A percentile compares a stretch with the other conserved stretches of the same genome.
These are phyloP conservation scores for Lepraria neglecta DNA, from an alignment of 495 filamentous ascomycete genomes.

Conservation along the genomic window DNA sequence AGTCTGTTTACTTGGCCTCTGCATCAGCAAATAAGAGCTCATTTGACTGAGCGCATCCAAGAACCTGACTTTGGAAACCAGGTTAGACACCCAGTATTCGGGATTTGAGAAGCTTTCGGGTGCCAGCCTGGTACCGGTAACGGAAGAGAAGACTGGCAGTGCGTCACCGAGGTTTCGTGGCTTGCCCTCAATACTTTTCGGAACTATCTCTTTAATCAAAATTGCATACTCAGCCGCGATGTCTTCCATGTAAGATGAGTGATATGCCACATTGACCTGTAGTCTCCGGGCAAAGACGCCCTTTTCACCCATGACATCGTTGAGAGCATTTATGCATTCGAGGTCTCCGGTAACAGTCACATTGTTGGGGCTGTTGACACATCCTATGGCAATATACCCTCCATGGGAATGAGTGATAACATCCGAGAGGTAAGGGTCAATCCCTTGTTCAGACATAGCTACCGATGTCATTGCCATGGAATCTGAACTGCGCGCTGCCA, in stretches of 20 bases:
- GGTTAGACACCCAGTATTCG: too few species aligned
- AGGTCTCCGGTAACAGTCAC: slow-evolving; percentile 30
- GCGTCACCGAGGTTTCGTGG: not conserved
- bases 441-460: slow-evolving; percentile 5
- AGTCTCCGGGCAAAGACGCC: slow-evolving; percentile 15
- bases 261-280: slow-evolving; percentile 32
- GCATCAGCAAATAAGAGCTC: too few species aligned
- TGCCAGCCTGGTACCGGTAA: too few species aligned
- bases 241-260: slow-evolving; percentile 38
- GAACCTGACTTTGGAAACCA: too few species aligned
- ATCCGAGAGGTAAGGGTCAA: not conserved
- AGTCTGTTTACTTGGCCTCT: too few species aligned
- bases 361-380: slow-evolving; percentile 33
- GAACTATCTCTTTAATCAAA: slow-evolving; percentile 17
- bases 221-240: slow-evolving; percentile 34
- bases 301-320: not conserved
- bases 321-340: slow-evolving; percentile 16
- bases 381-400: slow-evolving; percentile 26
- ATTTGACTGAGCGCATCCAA: too few species aligned
- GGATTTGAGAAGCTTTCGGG: too few species aligned
- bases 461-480: slow-evolving; percentile 13
- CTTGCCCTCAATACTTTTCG: slow-evolving; percentile 25
- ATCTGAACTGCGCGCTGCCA: not conserved
- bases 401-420: too few species aligned
- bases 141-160: not conserved